Percentiles rank a stretch among this genome's conserved stretches.
Conservation (phyloP, 2,329 filamentous ascomycete genomes). For the Penicillium decumbens region DNA sequence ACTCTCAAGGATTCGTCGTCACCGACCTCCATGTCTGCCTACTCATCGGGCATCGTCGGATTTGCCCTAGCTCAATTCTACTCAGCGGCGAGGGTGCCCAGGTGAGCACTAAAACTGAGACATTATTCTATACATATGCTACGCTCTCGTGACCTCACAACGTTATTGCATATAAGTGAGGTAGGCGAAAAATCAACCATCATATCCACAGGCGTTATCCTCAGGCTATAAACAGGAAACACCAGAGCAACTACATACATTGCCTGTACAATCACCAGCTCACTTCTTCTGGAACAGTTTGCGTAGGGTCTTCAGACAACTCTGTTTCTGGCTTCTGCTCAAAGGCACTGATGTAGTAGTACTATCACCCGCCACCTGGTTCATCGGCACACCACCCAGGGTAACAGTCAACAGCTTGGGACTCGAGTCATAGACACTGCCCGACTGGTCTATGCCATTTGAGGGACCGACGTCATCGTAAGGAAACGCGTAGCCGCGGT, state of each 20-base stretch:
- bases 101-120: too few species aligned
- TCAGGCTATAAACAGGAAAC: background rate
- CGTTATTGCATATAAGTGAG: too few species aligned
- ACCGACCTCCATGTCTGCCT: too few species aligned
- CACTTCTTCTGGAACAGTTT: slow-evolving; percentile 12
- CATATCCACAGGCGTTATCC: background rate
- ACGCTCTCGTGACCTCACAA: too few species aligned
- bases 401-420: slow-evolving; percentile 55
- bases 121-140: too few species aligned
- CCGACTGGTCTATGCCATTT: slow-evolving; percentile 57
- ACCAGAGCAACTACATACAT: background rate
- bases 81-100: too few species aligned
- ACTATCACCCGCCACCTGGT: background rate
- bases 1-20: too few species aligned
- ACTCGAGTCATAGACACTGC: slow-evolving; percentile 55
- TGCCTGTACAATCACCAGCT: background rate
- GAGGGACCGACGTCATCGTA: slow-evolving; percentile 64
- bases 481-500: slow-evolving; percentile 64
- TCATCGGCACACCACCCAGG: slow-evolving; percentile 45
- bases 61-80: too few species aligned
- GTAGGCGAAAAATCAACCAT: background rate
- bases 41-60: too few species aligned
- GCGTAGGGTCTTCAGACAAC: slow-evolving; percentile 4
- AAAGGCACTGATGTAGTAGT: background rate
- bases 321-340: background rate